A percentile compares a stretch with the other conserved stretches of the same genome.
phyloP scores from a whole-genome alignment of 2,329 filamentous ascomycete species.

The Nannizziopsis arthrosporioides region DNA sequence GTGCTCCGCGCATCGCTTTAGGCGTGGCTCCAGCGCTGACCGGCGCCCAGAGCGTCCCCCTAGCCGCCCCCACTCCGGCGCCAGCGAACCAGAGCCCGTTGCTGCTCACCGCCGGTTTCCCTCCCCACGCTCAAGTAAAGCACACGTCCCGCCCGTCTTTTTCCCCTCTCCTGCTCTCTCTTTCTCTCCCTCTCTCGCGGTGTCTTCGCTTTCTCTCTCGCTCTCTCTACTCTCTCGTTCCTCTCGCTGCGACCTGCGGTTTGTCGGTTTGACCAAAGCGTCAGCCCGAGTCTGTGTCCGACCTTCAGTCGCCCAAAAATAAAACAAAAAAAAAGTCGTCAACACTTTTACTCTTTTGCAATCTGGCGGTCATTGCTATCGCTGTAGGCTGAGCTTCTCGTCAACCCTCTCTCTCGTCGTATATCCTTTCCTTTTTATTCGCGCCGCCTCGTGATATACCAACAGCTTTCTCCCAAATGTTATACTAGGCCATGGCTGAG shows the following conservation, averaged over 20 bases:
- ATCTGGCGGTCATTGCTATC: background rate
- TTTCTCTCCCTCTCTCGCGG: conserved; percentile 10
- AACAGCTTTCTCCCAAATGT: conserved; percentile 2
- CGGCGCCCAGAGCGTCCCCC: conserved; percentile 10
- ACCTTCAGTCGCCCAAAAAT: background rate
- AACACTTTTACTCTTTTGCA: conserved; percentile 2
- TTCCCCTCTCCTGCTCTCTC: conserved; percentile 5
- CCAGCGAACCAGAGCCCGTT: conserved; percentile 29
- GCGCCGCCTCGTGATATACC: conserved; percentile 1
- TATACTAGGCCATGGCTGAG: conserved; percentile 31
- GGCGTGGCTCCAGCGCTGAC: conserved; percentile 8
- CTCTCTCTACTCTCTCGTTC: conserved; percentile 15
- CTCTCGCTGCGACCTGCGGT: background rate
- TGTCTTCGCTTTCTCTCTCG: conserved; percentile 20
- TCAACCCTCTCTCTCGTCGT: background rate
- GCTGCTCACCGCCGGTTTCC: conserved; percentile 34
- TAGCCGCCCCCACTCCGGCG: conserved; percentile 21
- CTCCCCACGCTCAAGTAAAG: conserved; percentile 18
- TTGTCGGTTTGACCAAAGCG: conserved; percentile 3
- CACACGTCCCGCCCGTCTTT: conserved; percentile 12
- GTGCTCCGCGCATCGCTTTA: conserved; percentile 3
- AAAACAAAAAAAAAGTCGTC: background rate
- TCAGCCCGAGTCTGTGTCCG: conserved; percentile 1
- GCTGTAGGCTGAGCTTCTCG: background rate
- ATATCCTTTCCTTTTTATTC: conserved; percentile 2